Percentiles rank a stretch among this genome's conserved stretches.
phyloP scores from a whole-genome alignment of 2,329 filamentous ascomycete species.

The Chaetomium sp. region DNA sequence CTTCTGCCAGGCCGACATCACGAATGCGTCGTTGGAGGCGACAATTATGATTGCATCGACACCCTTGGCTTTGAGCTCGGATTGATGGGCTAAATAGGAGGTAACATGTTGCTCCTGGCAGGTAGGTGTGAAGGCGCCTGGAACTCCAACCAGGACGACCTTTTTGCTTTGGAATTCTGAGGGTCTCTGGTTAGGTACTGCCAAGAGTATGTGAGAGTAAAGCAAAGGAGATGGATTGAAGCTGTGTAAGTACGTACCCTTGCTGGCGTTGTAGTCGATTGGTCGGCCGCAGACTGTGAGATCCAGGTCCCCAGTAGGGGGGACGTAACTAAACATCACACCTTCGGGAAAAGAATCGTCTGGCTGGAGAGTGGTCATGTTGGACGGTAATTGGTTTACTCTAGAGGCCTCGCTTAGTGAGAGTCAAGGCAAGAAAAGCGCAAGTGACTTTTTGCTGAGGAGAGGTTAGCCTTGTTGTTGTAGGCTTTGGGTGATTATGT shows the following conservation, averaged over 20 bases:
- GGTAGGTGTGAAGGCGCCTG: conserved; percentile 77
- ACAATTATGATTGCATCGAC: conserved; percentile 78
- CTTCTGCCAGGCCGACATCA: conserved; percentile 88
- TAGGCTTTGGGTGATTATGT: too few relatives aligned
- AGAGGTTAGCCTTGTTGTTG: too few relatives aligned
- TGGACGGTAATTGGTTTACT: too few relatives aligned
- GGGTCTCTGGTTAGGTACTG: not conserved
- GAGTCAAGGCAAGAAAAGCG: too few relatives aligned
- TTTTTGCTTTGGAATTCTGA: conserved; percentile 53
- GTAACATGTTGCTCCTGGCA: conserved; percentile 78
- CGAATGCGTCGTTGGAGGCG: conserved; percentile 76
- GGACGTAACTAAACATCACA: conserved; percentile 78
- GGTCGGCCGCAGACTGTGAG: conserved; percentile 75
- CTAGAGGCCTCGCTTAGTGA: too few relatives aligned
- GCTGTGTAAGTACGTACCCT: conserved; percentile 44
- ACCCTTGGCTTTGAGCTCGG: conserved; percentile 68
- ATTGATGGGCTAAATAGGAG: conserved; percentile 67
- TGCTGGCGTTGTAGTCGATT: conserved; percentile 70
- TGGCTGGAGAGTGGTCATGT: conserved; percentile 60
- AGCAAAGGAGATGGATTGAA: not conserved
- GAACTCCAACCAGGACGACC: conserved; percentile 49
- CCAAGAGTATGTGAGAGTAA: too few relatives aligned
- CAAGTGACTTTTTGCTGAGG: too few relatives aligned
- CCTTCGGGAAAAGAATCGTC: conserved; percentile 78
- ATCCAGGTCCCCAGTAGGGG: conserved; percentile 63